Conservation (phyloP, 148 eudicot species). For the Cornus florida region DNA sequence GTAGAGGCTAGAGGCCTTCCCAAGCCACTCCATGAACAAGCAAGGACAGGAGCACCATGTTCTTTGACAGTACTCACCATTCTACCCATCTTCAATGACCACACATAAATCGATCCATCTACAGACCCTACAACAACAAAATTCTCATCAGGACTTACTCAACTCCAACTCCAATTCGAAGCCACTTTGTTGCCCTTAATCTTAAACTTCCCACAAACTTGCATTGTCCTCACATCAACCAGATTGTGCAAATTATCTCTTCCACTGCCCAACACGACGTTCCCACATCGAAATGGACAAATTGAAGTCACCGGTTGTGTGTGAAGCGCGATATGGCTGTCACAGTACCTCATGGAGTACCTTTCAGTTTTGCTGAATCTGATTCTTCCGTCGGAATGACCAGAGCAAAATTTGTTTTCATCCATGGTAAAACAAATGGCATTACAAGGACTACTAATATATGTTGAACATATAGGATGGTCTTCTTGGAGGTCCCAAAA, state of each 20-base stretch:
- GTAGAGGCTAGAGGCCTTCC: conserved; percentile 2
- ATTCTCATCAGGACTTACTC: conserved; percentile 6
- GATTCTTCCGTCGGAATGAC: background rate
- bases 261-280: conserved; percentile 10
- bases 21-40: conserved; percentile 9
- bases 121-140: background rate
- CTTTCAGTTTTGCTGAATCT: background rate
- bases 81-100: background rate
- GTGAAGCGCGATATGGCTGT: background rate
- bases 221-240: background rate
- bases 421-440: conserved; percentile 5
- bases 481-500: background rate
- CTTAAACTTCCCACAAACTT: conserved; percentile 1
- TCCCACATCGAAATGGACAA: background rate
- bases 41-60: background rate
- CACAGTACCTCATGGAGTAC: background rate
- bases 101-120: conserved; percentile 5
- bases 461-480: background rate
- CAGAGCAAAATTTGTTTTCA: background rate
- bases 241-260: conserved; percentile 12
- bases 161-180: background rate
- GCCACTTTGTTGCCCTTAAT: background rate
- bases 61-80: background rate
- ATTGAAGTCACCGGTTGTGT: conserved; percentile 9
- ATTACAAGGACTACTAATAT: background rate